Conservation (phyloP, 192 early-diverging fungal species). For the Geranomyces variabilis region DNA sequence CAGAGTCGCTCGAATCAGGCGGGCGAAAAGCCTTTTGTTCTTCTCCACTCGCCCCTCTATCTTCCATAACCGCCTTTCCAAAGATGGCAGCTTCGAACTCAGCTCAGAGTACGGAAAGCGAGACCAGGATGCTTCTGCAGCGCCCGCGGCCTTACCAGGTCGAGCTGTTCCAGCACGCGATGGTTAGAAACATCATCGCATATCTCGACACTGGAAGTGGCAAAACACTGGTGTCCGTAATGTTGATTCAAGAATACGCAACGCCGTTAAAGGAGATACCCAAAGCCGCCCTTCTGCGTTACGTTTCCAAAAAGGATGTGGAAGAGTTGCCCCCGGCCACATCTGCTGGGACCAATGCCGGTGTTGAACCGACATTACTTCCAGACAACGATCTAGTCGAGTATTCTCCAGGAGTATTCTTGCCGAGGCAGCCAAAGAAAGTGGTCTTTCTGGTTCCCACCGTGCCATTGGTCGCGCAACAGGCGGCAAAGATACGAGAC, state of each 20-base stretch:
- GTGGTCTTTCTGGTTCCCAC: constrained; percentile 79
- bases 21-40: too few species aligned
- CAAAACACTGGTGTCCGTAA: constrained; percentile 78
- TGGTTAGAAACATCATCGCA: constrained; percentile 76
- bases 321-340: neutral
- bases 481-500: constrained; percentile 70
- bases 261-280: constrained; percentile 47
- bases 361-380: neutral
- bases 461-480: constrained; percentile 85
- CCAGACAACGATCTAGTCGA: neutral
- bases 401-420: constrained; percentile 4
- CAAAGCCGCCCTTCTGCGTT: neutral
- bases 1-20: too few species aligned
- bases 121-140: constrained; percentile 11
- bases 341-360: neutral
- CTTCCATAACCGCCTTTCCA: too few species aligned
- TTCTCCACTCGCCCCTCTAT: too few species aligned
- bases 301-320: neutral
- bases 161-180: constrained; percentile 71
- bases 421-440: constrained; percentile 39
- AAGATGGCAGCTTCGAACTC: too few species aligned
- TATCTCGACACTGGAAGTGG: constrained; percentile 92
- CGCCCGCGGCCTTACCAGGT: constrained; percentile 78
- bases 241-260: constrained; percentile 83
- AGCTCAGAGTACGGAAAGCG: neutral